phyloP scores from a whole-genome alignment of 352 stramenopile species.

The Pythium aphanidermatum region DNA sequence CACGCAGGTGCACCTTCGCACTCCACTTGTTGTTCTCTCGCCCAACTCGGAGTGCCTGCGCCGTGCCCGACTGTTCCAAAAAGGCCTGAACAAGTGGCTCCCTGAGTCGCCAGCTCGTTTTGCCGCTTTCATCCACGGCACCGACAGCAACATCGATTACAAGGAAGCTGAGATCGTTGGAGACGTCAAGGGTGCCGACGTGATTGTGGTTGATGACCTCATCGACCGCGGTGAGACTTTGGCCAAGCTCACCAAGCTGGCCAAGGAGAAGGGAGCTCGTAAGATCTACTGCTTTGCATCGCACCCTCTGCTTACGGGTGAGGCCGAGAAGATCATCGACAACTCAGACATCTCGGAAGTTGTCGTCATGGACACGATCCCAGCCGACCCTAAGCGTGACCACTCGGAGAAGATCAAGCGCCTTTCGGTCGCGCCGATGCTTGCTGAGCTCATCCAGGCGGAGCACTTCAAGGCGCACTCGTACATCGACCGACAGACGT shows the following conservation, averaged over 20 bases:
- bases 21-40: constrained; percentile 81
- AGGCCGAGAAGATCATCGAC: constrained; percentile 83
- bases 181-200: constrained; percentile 83
- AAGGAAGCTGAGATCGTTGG: constrained; percentile 83
- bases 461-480: constrained; percentile 88
- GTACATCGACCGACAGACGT: constrained; percentile 85
- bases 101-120: constrained; percentile 75
- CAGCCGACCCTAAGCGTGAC: constrained; percentile 39
- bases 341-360: constrained; percentile 78
- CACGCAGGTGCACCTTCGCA: constrained; percentile 73
- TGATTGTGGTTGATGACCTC: constrained; percentile 91
- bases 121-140: constrained; percentile 78
- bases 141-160: constrained; percentile 42
- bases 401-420: constrained; percentile 86
- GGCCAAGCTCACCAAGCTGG: constrained; percentile 71
- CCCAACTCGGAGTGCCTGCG: constrained; percentile 86
- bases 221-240: constrained; percentile 86
- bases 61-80: constrained; percentile 82
- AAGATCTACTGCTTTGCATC: constrained; percentile 89
- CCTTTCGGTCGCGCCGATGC: constrained; percentile 81
- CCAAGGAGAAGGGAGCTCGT: constrained; percentile 75
- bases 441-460: constrained; percentile 88
- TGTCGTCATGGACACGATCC: constrained; percentile 89
- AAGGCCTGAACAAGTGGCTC: constrained; percentile 83
- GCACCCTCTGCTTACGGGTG: constrained; percentile 85